These are phyloP conservation scores for Hyphopichia khmerensis DNA, from an alignment of 1,139 yeast species.

Conservation along the genomic window DNA sequence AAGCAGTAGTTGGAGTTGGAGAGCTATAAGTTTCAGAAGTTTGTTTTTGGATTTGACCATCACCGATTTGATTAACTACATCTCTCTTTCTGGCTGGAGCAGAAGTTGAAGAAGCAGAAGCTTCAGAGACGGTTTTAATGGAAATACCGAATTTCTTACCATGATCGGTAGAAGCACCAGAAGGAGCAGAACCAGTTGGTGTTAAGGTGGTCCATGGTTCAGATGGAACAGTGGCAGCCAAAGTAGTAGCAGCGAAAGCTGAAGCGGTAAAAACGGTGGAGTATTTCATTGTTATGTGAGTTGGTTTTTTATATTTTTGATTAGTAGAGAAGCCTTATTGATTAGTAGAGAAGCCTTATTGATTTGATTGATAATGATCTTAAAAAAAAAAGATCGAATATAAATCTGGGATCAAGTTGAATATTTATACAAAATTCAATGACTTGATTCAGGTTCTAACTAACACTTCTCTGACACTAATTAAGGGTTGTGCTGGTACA, in stretches of 20 bases:
- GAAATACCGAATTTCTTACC: constrained; percentile 67
- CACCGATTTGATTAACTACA: constrained; percentile 42
- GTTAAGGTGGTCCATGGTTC: constrained; percentile 76
- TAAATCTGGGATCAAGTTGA: neutral
- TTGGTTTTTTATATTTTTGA: neutral
- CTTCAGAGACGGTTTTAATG: constrained; percentile 46
- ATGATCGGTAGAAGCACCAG: constrained; percentile 65
- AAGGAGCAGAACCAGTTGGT: constrained; percentile 52
- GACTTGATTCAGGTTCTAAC: too few relatives aligned
- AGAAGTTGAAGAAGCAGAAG: constrained; percentile 16
- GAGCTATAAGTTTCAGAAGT: constrained; percentile 18
- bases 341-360: too few relatives aligned
- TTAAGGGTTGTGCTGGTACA: too few relatives aligned
- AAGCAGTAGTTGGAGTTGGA: constrained; percentile 17
- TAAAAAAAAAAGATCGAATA: neutral
- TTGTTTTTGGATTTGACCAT: constrained; percentile 45
- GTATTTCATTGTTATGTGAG: constrained; percentile 24
- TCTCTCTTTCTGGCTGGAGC: constrained; percentile 16
- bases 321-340: too few relatives aligned
- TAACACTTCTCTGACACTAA: too few relatives aligned
- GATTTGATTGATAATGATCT: neutral
- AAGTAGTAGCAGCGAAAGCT: constrained; percentile 44
- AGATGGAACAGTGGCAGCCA: constrained; percentile 67
- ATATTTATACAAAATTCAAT: neutral
- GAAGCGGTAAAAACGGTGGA: constrained; percentile 24